Conservation (phyloP, 1,139 yeast genomes). For the Hyphopichia khmerensis region DNA sequence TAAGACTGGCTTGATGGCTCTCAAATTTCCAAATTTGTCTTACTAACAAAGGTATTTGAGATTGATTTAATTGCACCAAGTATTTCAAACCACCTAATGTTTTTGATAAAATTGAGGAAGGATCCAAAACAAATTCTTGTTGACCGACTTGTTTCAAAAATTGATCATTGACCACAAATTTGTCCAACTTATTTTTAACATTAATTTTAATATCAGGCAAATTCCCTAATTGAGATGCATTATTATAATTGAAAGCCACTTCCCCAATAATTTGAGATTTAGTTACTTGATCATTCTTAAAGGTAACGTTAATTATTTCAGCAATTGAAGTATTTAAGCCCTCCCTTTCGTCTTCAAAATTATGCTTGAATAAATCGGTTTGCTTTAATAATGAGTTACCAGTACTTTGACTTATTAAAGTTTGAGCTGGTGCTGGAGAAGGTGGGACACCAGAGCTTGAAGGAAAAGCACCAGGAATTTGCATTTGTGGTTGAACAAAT, state of each 20-base stretch:
- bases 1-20: constrained; percentile 77
- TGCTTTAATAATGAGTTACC: constrained; percentile 34
- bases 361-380: constrained; percentile 45
- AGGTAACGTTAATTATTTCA: constrained; percentile 74
- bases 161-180: constrained; percentile 42
- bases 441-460: background rate
- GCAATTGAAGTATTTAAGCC: constrained; percentile 80
- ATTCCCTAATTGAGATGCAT: constrained; percentile 2
- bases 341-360: constrained; percentile 43
- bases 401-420: constrained; percentile 29
- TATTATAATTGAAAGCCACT: constrained; percentile 65
- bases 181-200: constrained; percentile 33
- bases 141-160: constrained; percentile 37
- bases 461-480: background rate
- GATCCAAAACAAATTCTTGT: constrained; percentile 27
- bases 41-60: constrained; percentile 64
- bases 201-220: constrained; percentile 20
- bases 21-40: constrained; percentile 90
- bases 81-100: constrained; percentile 78
- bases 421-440: constrained; percentile 4
- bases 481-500: constrained; percentile 15
- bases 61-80: constrained; percentile 39
- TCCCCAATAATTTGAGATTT: constrained; percentile 74
- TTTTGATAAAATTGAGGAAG: constrained; percentile 46
- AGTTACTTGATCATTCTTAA: constrained; percentile 60